phyloP scores from a whole-genome alignment of 768 basidiomycete genomes.

The Agrocybe chaxingu region DNA sequence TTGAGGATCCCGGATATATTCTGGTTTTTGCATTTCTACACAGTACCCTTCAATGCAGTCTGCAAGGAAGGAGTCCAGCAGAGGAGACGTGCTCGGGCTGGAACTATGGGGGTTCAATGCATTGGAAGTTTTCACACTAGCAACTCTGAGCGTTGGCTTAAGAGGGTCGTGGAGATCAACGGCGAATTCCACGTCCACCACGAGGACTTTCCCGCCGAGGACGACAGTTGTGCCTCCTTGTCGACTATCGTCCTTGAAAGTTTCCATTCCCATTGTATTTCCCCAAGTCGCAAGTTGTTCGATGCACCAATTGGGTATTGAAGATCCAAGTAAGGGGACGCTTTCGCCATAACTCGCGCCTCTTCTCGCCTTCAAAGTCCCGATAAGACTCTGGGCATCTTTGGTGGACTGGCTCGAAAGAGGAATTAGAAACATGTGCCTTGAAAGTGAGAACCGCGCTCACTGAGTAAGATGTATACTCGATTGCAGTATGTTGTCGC shows the following conservation, averaged over 20 bases:
- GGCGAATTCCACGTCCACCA: conserved; percentile 69
- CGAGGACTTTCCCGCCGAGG: conserved; percentile 77
- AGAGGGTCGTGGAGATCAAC: conserved; percentile 36
- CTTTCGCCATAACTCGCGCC: conserved; percentile 59
- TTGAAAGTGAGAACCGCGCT: conserved; percentile 21
- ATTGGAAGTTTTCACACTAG: conserved; percentile 70
- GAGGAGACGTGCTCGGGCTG: conserved; percentile 46
- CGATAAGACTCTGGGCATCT: conserved; percentile 46
- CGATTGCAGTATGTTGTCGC: conserved; percentile 57
- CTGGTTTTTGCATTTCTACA: conserved; percentile 54
- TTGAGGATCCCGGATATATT: conserved; percentile 45
- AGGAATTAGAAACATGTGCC: conserved; percentile 6
- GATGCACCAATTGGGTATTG: conserved; percentile 55
- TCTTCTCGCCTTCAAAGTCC: conserved; percentile 42
- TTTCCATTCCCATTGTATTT: conserved; percentile 65
- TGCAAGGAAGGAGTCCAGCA: conserved; percentile 62
- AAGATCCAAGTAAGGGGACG: conserved; percentile 47
- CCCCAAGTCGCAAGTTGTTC: conserved; percentile 61
- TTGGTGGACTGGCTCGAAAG: conserved; percentile 44
- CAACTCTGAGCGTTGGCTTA: conserved; percentile 39
- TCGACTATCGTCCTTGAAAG: conserved; percentile 60
- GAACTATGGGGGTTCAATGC: conserved; percentile 48
- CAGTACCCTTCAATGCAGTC: conserved; percentile 56
- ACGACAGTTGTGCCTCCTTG: conserved; percentile 50
- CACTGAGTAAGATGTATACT: conserved; percentile 51